Percentiles rank a stretch among this genome's conserved stretches.
phyloP scores from a whole-genome alignment of 2,329 filamentous ascomycete genomes.

The Tolypocladium paradoxum region DNA sequence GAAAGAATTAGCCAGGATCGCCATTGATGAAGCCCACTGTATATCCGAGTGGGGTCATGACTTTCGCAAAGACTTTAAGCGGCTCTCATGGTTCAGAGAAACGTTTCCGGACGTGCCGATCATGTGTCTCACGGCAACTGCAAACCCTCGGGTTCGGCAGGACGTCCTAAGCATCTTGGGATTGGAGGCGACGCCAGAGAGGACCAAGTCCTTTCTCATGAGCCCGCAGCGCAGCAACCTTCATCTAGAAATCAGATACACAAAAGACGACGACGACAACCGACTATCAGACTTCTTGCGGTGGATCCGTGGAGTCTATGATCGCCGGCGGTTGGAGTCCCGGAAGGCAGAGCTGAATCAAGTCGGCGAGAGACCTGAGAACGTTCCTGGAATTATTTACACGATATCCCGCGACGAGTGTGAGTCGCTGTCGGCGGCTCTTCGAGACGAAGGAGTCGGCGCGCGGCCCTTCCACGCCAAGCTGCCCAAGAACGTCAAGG shows the following conservation, averaged over 20 bases:
- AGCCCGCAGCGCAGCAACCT: conserved; percentile 76
- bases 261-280: conserved; percentile 61
- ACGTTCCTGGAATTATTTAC: conserved; percentile 70
- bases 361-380: conserved; percentile 44
- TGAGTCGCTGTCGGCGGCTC: conserved; percentile 54
- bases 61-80: conserved; percentile 86
- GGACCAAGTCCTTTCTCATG: conserved; percentile 68
- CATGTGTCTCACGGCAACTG: conserved; percentile 87
- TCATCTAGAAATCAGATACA: conserved; percentile 83
- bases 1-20: conserved; percentile 75
- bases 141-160: conserved; percentile 67
- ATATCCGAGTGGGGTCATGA: conserved; percentile 98
- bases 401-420: conserved; percentile 66
- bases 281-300: conserved; percentile 62
- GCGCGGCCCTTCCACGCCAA: conserved; percentile 65
- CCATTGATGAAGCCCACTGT: conserved; percentile 91
- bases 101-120: conserved; percentile 78
- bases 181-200: conserved; percentile 46
- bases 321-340: conserved; percentile 50
- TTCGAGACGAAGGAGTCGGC: conserved; percentile 59
- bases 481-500: conserved; percentile 56
- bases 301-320: conserved; percentile 68
- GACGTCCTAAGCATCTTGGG: conserved; percentile 72
- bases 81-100: conserved; percentile 73
- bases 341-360: conserved; percentile 48